Evolutionary conservation across 345 rosid genomes (phyloP), one percentile per base, ranked within the genome.

Genomic region (Citrus sp.): DNA sequence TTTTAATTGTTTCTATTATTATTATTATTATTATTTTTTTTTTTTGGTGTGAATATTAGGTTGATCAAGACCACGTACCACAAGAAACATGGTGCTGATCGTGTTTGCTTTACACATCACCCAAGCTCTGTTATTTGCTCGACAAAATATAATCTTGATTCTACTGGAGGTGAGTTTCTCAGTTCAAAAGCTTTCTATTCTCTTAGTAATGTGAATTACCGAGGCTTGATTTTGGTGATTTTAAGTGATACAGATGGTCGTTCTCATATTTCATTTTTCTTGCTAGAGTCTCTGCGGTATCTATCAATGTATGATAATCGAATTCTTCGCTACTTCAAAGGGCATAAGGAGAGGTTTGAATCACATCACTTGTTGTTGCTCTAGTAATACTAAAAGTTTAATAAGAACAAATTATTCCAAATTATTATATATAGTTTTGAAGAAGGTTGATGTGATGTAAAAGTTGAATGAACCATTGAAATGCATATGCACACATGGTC

Each of bases 61-160:
- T 89, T 92, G 92, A 86, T 96, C 34, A 96, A 94, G 93, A 94
- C 97, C n/a, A 94, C 98, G 28, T 87, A 84, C 82, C 98, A 96
- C 83, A 94, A 89, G 92, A 92, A 90, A 85, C 97, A 91, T 80
- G 98, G 99, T 13, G 85, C 99, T 6, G 99, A 96, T 86, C 89
- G 92, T 27, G 90, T 94, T 46, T 96, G 98, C 85, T 94, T 96
- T 83, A 96, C 99, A 0, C 99, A 96, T 82, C 99, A 96, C 56
- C 99, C 97, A 16, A 96, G 91, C 84, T 96, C 99, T 73, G 87
- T 92, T 63, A 94, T 96, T 81, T 96, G 98, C 89, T 96, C 98
- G 64, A 91, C 98, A 2, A 87, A 67, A 73, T 87, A 94, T 80
- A 89, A 88, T 87, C 84, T 94, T 81, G 94, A 92, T 74, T 79